These are phyloP conservation scores for Phytophthora sp. DNA, from an alignment of 352 stramenopile genomes.

Conservation along the genomic window DNA sequence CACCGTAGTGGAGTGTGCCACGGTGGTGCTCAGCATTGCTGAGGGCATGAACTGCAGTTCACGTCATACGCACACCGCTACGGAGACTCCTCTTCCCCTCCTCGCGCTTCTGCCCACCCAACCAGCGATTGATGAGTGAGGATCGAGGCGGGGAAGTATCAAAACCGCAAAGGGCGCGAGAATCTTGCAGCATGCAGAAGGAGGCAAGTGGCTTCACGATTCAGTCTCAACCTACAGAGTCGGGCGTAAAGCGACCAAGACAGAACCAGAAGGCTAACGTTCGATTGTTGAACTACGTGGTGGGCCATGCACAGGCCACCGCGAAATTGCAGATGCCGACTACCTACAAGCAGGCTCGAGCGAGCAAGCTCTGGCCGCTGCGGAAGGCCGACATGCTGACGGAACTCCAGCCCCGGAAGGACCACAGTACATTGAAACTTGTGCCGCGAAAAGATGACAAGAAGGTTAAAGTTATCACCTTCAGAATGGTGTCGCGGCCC, in stretches of 20 bases:
- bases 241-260: too few species aligned
- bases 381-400: not conserved
- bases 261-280: not conserved
- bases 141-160: not conserved
- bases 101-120: too few species aligned
- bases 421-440: too few species aligned
- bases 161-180: not conserved
- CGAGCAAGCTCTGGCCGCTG: not conserved
- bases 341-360: not conserved
- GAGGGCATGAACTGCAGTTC: too few species aligned
- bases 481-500: conserved; percentile 8
- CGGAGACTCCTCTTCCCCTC: too few species aligned
- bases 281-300: not conserved
- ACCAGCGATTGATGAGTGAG: too few species aligned
- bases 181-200: too few species aligned
- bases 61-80: too few species aligned
- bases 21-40: too few species aligned
- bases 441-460: not conserved
- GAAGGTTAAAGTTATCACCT: conserved; percentile 8
- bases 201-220: not conserved
- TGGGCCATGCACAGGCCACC: not conserved
- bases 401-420: not conserved
- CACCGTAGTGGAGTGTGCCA: too few species aligned
- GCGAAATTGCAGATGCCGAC: not conserved
- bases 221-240: not conserved